Percentiles rank a stretch among this genome's conserved stretches.
phyloP scores from a whole-genome alignment of 169 alveolate species.

The Eimeria sp. region DNA sequence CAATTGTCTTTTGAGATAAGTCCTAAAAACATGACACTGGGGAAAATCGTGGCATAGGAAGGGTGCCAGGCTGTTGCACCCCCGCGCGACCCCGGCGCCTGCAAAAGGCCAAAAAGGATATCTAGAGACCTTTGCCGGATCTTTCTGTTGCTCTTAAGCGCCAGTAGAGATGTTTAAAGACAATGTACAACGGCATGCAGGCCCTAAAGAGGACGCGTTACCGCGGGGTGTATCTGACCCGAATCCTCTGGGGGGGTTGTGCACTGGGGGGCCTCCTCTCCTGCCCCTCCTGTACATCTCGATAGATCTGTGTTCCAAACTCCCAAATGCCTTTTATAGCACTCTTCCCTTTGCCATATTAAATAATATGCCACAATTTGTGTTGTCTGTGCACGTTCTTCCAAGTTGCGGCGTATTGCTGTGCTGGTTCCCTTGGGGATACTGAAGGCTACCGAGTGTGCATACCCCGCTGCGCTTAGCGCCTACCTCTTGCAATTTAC shows the following conservation, averaged over 20 bases:
- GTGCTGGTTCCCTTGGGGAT: neutral
- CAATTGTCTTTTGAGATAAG: neutral
- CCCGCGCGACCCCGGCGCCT: conserved; percentile 24
- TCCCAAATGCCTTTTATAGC: neutral
- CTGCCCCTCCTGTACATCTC: neutral
- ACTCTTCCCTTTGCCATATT: neutral
- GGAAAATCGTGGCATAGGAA: neutral
- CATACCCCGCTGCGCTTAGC: neutral
- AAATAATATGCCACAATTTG: neutral
- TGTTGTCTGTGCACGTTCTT: neutral
- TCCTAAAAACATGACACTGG: neutral
- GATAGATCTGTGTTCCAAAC: neutral
- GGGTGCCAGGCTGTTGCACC: conserved; percentile 59
- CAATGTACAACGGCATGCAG: neutral
- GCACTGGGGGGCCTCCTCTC: conserved; percentile 52
- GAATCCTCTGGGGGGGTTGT: conserved; percentile 36
- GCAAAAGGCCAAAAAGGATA: neutral
- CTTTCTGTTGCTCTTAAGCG: neutral
- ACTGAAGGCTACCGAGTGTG: conserved; percentile 12
- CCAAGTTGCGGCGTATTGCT: neutral
- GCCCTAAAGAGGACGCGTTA: neutral
- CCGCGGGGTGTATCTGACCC: conserved; percentile 21
- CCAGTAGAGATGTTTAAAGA: neutral
- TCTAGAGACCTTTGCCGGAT: neutral
- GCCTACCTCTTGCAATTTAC: neutral